Evolutionary conservation across 225 moss, liverwort and hornwort genomes (phyloP), one percentile per base, ranked within the genome.

Genomic region (Anthoceros angustus): DNA sequence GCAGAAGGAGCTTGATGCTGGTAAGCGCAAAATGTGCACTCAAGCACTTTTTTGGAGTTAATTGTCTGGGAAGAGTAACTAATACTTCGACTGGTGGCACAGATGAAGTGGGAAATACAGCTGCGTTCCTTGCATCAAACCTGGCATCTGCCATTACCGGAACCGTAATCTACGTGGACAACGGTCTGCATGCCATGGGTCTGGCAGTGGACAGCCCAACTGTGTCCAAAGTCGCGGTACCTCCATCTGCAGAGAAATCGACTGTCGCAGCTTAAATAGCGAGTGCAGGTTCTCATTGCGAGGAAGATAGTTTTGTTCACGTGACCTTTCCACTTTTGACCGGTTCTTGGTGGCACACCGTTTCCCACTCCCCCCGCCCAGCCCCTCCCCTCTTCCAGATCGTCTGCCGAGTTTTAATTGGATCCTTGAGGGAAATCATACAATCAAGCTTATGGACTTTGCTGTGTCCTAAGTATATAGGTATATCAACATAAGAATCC

Each of bases 171-270:
- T 92, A 92, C 63, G 98, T 98, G 10, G 98, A 98, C 73, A 98
- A 98, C 68, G 92, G 98, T 41, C 75, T 98, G 12, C 89, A 87
- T 77, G 72, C 87, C 11, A 98, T 98, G 98, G 98, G 98, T 18
- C 66, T 92, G 66, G 98, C 92, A 25, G 69, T 87, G 14, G 98
- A 95, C 74, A 91, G 86, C 62, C 88, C 82, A 24, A 72, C 73
- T 39, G 73, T 85, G 64, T 68, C 76, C 10, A 85, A 80, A 71
- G 86, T 66, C 40, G 69, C 78, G n/a, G 23, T 7, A 61, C 60
- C 25, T 26, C 11, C 81, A 50, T 80, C 87, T 42, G 50, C 78
- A 15, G 79, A 81, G 70, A 82, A 80, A 74, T 40, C 77, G 6
- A 80, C 77, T 64, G 72, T 84, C 41, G 69, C 83, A 25, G 82